A percentile compares a stretch with the other conserved stretches of the same genome.
phyloP scores from a whole-genome alignment of 495 filamentous ascomycete genomes.

The Penicillium cosmopolitanum region DNA sequence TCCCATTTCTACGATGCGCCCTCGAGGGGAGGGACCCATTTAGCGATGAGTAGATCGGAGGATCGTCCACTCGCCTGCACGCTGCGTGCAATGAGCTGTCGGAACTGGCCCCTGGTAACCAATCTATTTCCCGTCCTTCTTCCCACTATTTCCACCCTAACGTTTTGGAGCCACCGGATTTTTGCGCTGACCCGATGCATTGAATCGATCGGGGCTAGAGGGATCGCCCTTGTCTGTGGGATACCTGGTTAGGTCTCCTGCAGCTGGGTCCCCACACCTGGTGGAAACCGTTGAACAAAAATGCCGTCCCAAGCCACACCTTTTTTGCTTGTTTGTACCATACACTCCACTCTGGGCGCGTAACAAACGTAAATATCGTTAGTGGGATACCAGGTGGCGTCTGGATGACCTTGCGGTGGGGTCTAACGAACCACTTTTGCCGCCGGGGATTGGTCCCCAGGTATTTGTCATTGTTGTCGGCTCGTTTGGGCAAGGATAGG shows the following conservation, averaged over 20 bases:
- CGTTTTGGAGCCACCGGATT: constrained; percentile 18
- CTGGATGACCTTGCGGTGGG: neutral
- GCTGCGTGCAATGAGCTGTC: constrained; percentile 26
- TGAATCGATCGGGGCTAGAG: constrained; percentile 26
- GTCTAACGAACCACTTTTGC: constrained; percentile 17
- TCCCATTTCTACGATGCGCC: constrained; percentile 6
- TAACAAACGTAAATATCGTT: constrained; percentile 6
- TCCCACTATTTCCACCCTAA: constrained; percentile 24
- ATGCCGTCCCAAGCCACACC: constrained; percentile 30
- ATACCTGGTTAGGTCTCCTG: constrained; percentile 26
- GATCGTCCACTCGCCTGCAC: constrained; percentile 23
- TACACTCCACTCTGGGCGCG: neutral
- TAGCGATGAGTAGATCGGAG: constrained; percentile 9
- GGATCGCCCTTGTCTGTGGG: constrained; percentile 26
- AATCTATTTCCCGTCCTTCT: constrained; percentile 30
- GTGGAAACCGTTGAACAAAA: constrained; percentile 36
- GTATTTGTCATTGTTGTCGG: constrained; percentile 46
- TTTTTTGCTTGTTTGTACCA: constrained; percentile 20
- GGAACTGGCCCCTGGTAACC: constrained; percentile 17
- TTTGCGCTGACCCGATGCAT: constrained; percentile 8
- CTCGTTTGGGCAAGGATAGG: constrained; percentile 35
- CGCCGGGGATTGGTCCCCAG: constrained; percentile 14
- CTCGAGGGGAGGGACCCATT: neutral
- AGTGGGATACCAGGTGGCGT: constrained; percentile 3
- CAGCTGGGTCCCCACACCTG: constrained; percentile 19